Conservation (phyloP, 768 basidiomycete genomes). For the Cystofilobasidium ferigula region DNA sequence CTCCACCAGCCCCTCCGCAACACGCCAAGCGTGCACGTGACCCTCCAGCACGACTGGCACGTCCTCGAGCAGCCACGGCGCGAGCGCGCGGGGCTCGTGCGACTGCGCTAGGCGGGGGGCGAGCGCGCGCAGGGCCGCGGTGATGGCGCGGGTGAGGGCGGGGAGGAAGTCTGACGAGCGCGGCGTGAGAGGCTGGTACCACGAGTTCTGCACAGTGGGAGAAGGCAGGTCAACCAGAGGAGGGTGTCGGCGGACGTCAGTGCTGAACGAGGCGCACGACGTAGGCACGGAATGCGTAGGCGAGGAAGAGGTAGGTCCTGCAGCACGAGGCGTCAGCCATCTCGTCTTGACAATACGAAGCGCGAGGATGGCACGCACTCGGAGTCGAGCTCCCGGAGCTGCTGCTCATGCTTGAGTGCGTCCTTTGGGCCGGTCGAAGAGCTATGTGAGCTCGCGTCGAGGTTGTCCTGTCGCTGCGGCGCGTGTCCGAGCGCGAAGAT, state of each 20-base stretch:
- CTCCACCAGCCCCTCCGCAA: neutral
- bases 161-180: neutral
- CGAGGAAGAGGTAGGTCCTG: neutral
- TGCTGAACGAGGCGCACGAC: neutral
- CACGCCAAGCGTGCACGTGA: neutral
- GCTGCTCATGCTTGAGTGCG: no score
- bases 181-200: neutral
- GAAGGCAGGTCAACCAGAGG: neutral
- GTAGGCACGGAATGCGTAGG: neutral
- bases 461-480: neutral
- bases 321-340: neutral
- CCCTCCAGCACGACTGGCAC: neutral
- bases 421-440: no score
- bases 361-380: no score
- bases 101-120: neutral
- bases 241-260: neutral
- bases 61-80: neutral
- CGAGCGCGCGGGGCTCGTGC: neutral
- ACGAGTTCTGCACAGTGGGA: neutral
- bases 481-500: neutral
- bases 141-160: neutral
- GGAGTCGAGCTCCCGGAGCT: no score
- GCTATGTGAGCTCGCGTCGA: no score
- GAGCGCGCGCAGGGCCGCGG: neutral
- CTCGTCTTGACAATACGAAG: no score